Base-by-base conservation (phyloP, 345 rosid species). In the Mallotus nudiflorus region DNA sequence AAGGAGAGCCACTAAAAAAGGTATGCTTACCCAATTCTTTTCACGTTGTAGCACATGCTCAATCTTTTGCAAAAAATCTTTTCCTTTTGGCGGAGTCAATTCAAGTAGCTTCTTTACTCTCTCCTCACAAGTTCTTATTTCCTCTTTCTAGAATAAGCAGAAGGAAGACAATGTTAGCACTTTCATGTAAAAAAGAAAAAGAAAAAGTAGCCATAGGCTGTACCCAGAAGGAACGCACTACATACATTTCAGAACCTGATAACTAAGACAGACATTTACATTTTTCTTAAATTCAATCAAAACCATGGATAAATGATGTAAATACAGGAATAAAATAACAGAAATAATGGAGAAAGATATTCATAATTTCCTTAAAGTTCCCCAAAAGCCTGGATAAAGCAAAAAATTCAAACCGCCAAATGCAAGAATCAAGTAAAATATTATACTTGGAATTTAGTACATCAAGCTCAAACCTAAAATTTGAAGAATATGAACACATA, bases 21-120 rank as follows among this genome's bases (percentile, higher is more conserved):
- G 56, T 31, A 70, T 48, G 57, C 82, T 67, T 75, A 95, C 99
- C 98, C 99, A 92, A 81, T 95, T 95, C 82, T 90, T 95, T 82
- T 95, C 99, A 20, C 96, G 93, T 63, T 95, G 96, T 46, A 95
- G 70, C 66, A 92, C 83, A 84, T 95, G 97, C 85, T 90, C 97
- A 68, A 95, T 81, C 59, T 85, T 89, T 64, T 54, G 74, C 80
- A 95, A 94, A 79, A 92, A 95, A 66, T 88, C 86, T 75, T 85
- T 89, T 68, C 99, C 99, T 68, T 85, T 92, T 49, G 98, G 98
- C 22, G 99, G 98, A 85, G 98, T 95, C 75, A 80, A 81, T 82
- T 89, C 97, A 58, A 95, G 94, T 75, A 89, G 80, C 72, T 89
- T 95, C 76, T 92, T 95, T 50, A 90, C 96, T 39, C 85, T 87